Evolutionary conservation across 495 filamentous ascomycete species (phyloP), one percentile per base, ranked within the genome.

Genomic region (Xylaria venustula): DNA sequence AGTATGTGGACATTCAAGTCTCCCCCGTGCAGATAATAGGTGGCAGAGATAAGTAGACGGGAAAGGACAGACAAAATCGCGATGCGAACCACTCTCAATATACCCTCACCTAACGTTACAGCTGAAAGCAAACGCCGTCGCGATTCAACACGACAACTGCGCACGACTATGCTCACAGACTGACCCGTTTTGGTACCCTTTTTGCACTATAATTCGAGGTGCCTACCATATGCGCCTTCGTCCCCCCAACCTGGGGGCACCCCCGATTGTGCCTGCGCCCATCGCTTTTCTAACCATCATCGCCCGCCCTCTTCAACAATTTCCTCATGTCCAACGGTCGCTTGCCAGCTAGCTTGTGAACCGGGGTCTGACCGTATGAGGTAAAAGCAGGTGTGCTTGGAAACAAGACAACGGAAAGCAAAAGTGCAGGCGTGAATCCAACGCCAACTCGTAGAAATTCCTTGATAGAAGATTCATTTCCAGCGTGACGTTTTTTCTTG

Each of bases 221-320:
- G 11, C 11, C 30, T 34, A 34, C 30, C 30, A 34, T n/a, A 11
- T 11, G 30, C 30, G 30, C 57, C 47, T 37, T 20, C 19, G 20
- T 22, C 25, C 37, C 40, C 57, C 32, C 34, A 28, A 8, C 56
- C 56, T 42, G 5, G 46, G 48, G 81, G 80, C n/a, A 82, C 81
- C 7, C 79, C 82, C 46, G 81, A 84, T 62, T 84, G 80, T 23
- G 79, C 78, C 14, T 78, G 57, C 14, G 55, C 74, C 19, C 54
- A 69, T 32, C 80, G 78, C 14, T 83, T 54, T 61, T 54, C 36
- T 26, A 19, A 54, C 37, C 50, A 28, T 37, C 41, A 28, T 32
- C 58, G 19, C 58, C 42, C 15, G 32, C 45, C 3, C 32, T 45
- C 45, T 50, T 44, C 56, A 37, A 28, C 23, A 2, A 34, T 23